Conservation (phyloP, 1,284 basidiomycete species). For the Ganoderma meredithae region DNA sequence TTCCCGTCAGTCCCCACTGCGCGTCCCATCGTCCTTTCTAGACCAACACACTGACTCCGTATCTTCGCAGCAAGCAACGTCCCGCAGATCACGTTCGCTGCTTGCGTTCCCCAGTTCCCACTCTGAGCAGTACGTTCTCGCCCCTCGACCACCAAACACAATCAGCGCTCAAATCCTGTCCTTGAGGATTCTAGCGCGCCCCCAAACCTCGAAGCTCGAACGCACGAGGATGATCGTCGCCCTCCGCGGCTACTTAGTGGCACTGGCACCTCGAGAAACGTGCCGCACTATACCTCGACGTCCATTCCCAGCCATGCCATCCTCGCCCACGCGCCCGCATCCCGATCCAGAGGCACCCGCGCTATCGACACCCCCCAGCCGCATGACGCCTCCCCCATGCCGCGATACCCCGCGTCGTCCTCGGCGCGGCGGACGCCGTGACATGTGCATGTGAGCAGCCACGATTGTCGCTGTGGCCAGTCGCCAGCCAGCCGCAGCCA, state of each 20-base stretch:
- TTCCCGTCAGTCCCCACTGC: background rate
- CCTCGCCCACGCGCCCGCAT: too few species aligned
- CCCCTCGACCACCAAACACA: background rate
- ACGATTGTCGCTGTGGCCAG: background rate
- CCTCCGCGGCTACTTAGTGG: background rate
- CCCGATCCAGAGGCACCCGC: background rate
- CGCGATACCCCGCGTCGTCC: background rate
- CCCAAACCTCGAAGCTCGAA: background rate
- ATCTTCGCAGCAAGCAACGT: background rate
- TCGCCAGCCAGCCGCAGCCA: too few species aligned
- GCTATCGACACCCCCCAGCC: constrained; percentile 2
- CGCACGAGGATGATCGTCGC: constrained; percentile 1
- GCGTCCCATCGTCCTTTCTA: background rate
- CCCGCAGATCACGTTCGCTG: background rate
- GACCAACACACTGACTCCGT: background rate
- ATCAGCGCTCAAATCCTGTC: background rate
- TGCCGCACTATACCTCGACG: too few species aligned
- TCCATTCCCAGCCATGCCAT: background rate
- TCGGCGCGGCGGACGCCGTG: background rate
- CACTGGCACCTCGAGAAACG: too few species aligned
- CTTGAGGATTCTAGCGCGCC: background rate
- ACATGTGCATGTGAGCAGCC: background rate
- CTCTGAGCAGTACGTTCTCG: background rate
- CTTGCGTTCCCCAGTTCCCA: background rate
- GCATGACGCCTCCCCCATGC: background rate